Conservation (phyloP, 2,329 filamentous ascomycete species). For the Lachnum nothofagi region DNA sequence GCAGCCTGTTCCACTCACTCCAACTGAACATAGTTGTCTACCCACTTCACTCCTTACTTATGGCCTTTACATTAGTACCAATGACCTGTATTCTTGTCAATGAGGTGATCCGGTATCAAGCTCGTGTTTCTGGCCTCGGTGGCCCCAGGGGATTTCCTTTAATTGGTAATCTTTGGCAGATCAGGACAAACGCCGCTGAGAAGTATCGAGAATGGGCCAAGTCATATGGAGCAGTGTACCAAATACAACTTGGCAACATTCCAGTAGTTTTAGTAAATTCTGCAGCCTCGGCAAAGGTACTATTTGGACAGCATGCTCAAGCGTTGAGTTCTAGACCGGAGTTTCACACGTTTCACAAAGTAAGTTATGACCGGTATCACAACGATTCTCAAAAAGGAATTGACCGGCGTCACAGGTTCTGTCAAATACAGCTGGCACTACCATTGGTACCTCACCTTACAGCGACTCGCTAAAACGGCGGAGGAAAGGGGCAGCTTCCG, state of each 20-base stretch:
- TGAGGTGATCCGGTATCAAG: slow-evolving; percentile 7
- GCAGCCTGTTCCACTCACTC: too few species aligned
- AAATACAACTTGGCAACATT: slow-evolving; percentile 53
- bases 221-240: slow-evolving; percentile 47
- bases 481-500: slow-evolving; percentile 60
- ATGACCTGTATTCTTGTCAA: slow-evolving; percentile 15
- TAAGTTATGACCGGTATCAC: slow-evolving; percentile 18
- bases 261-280: slow-evolving; percentile 53
- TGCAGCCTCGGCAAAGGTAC: slow-evolving; percentile 44
- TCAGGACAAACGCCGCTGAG: slow-evolving; percentile 50
- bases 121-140: slow-evolving; percentile 38
- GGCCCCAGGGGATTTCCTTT: slow-evolving; percentile 48
- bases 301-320: slow-evolving; percentile 50
- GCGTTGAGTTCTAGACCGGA: slow-evolving; percentile 51
- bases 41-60: too few species aligned
- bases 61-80: too few species aligned
- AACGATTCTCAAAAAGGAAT: too few species aligned
- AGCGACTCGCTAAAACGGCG: slow-evolving; percentile 59
- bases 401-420: too few species aligned
- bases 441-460: slow-evolving; percentile 63
- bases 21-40: too few species aligned
- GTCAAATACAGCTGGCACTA: too few species aligned
- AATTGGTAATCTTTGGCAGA: slow-evolving; percentile 52
- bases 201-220: slow-evolving; percentile 52
- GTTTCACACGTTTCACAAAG: slow-evolving; percentile 57